Conservation (phyloP, 768 basidiomycete species). For the Boletellus emodensis region DNA sequence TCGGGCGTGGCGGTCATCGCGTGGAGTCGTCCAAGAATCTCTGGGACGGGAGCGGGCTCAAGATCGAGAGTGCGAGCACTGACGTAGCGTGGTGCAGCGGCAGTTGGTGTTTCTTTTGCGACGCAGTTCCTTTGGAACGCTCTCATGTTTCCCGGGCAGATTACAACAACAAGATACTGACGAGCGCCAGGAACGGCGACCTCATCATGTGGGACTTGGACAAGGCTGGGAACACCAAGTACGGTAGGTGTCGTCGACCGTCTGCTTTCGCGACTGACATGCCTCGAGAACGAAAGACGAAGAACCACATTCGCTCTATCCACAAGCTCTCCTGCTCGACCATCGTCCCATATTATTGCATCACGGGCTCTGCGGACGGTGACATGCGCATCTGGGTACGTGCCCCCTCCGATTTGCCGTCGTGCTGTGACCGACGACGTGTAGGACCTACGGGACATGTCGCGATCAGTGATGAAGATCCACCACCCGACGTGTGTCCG, state of each 20-base stretch:
- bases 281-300: constrained; percentile 57
- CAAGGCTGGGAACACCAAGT: constrained; percentile 62
- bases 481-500: constrained; percentile 68
- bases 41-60: constrained; percentile 75
- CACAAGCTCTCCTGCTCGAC: constrained; percentile 65
- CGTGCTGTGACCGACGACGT: constrained; percentile 1
- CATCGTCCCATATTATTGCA: constrained; percentile 65
- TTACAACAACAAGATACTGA: constrained; percentile 72
- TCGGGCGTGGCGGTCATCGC: constrained; percentile 59
- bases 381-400: constrained; percentile 78
- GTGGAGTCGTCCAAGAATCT: constrained; percentile 73
- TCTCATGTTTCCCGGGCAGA: constrained; percentile 34
- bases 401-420: neutral
- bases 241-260: constrained; percentile 44
- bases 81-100: constrained; percentile 80
- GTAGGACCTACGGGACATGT: constrained; percentile 71
- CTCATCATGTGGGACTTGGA: constrained; percentile 81
- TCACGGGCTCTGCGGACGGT: constrained; percentile 79
- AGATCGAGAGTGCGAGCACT: constrained; percentile 73
- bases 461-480: constrained; percentile 65
- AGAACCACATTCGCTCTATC: constrained; percentile 70
- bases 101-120: constrained; percentile 38
- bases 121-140: neutral
- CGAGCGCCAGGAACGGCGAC: constrained; percentile 77
- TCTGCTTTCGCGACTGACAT: constrained; percentile 12